Percentiles rank a stretch among this genome's conserved stretches.
Evolutionary conservation across 495 filamentous ascomycete genomes (phyloP).

Genomic region (Penicillium pancosmium): DNA sequence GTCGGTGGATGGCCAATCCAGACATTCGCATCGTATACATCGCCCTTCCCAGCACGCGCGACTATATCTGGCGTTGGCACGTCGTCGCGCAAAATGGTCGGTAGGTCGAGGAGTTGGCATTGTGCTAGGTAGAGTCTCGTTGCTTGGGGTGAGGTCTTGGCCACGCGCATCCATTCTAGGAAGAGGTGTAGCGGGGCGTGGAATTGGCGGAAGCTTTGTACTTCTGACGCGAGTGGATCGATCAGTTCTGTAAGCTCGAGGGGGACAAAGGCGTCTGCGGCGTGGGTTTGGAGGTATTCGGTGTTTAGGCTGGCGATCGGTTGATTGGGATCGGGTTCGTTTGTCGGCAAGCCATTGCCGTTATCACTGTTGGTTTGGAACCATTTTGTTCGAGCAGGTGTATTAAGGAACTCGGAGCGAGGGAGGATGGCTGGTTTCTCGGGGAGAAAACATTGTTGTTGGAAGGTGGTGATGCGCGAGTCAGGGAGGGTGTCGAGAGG

Average conservation of each 20-base stretch:
- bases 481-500: conserved; percentile 36
- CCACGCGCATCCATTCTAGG: conserved; percentile 53
- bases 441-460: conserved; percentile 46
- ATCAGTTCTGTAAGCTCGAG: conserved; percentile 54
- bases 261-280: conserved; percentile 53
- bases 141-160: conserved; percentile 33
- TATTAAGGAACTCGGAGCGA: conserved; percentile 37
- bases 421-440: conserved; percentile 53
- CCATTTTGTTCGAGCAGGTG: conserved; percentile 60
- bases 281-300: conserved; percentile 51
- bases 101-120: conserved; percentile 67
- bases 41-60: conserved; percentile 59
- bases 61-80: conserved; percentile 71
- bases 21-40: conserved; percentile 82
- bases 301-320: conserved; percentile 41
- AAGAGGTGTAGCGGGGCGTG: conserved; percentile 60
- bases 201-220: conserved; percentile 53
- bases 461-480: conserved; percentile 48
- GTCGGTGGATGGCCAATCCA: conserved; percentile 89
- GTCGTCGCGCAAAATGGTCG: conserved; percentile 60
- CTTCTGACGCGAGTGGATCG: conserved; percentile 1
- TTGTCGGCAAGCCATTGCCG: background rate
- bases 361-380: conserved; percentile 35
- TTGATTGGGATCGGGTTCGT: background rate
- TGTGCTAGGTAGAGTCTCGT: conserved; percentile 81